A percentile compares a stretch with the other conserved stretches of the same genome.
These are phyloP conservation scores for Alternaria longipes DNA, from an alignment of 2,329 filamentous ascomycete species.

Conservation along the genomic window DNA sequence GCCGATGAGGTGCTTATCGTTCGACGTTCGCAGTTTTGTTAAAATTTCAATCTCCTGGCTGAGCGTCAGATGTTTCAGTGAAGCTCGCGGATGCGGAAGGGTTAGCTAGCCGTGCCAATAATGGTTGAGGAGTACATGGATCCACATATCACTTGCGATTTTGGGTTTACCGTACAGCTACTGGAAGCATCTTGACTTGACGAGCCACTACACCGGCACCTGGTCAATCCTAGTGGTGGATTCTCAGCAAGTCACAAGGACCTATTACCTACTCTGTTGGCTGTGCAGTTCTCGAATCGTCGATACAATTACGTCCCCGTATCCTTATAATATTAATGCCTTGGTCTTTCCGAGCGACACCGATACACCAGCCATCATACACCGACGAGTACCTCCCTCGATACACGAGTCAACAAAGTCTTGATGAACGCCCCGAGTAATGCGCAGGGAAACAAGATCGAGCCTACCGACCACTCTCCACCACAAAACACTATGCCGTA, in stretches of 20 bases:
- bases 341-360: slow-evolving; percentile 7
- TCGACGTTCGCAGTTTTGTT: slow-evolving; percentile 25
- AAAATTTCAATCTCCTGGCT: slow-evolving; percentile 13
- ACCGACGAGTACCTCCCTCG: slow-evolving; percentile 5
- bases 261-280: slow-evolving; percentile 26
- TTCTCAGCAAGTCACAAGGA: slow-evolving; percentile 27
- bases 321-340: slow-evolving; percentile 19
- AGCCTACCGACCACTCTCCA: slow-evolving; percentile 39
- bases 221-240: slow-evolving; percentile 28
- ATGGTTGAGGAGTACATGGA: slow-evolving; percentile 18
- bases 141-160: slow-evolving; percentile 31
- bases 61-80: slow-evolving; percentile 15
- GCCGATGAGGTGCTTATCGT: slow-evolving; percentile 40
- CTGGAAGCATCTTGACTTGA: slow-evolving; percentile 31
- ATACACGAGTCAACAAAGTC: slow-evolving; percentile 8
- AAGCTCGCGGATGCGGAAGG: slow-evolving; percentile 29
- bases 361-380: slow-evolving; percentile 5
- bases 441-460: slow-evolving; percentile 34
- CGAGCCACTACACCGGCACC: slow-evolving; percentile 25
- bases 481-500: slow-evolving; percentile 19
- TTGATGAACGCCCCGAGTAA: slow-evolving; percentile 38
- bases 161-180: slow-evolving; percentile 31
- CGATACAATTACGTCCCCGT: slow-evolving; percentile 32
- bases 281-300: slow-evolving; percentile 33
- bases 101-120: slow-evolving; percentile 17